These are phyloP conservation scores for Pseudogymnoascus sp. DNA, from an alignment of 2,329 filamentous ascomycete species.

Conservation along the genomic window DNA sequence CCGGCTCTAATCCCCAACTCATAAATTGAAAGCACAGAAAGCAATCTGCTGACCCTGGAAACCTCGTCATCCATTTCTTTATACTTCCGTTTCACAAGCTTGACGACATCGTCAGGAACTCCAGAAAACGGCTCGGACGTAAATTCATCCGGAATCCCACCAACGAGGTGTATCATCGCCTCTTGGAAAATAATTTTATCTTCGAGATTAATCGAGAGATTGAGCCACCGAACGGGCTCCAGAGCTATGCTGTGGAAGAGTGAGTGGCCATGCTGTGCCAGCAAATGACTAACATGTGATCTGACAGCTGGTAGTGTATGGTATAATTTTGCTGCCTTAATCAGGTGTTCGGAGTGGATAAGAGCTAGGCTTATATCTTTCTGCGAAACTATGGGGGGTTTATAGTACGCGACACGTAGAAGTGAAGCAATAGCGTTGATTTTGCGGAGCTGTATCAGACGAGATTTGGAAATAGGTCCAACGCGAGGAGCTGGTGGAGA, in stretches of 20 bases:
- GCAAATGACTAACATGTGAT: conserved; percentile 10
- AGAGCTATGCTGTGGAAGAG: conserved; percentile 16
- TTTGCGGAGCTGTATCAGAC: neutral
- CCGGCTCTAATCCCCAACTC: neutral
- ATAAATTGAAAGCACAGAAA: neutral
- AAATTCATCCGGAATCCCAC: conserved; percentile 9
- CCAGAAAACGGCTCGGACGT: neutral
- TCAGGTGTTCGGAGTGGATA: conserved; percentile 13
- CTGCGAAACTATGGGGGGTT: conserved; percentile 12
- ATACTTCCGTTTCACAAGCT: neutral
- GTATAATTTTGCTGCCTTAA: conserved; percentile 13
- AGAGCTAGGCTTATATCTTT: conserved; percentile 14
- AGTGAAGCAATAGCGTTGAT: conserved; percentile 18
- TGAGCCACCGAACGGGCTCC: conserved; percentile 21
- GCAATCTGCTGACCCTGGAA: neutral
- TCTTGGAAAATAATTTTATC: conserved; percentile 21
- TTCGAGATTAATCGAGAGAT: conserved; percentile 13
- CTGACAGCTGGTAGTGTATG: conserved; percentile 9
- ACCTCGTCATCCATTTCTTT: neutral
- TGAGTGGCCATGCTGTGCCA: conserved; percentile 15
- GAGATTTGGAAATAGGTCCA: neutral
- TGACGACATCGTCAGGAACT: neutral
- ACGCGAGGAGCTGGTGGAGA: neutral
- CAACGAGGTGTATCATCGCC: conserved; percentile 22
- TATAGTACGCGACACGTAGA: conserved; percentile 15